Conservation (phyloP, 768 basidiomycete genomes). For the Lactifluus volemus region DNA sequence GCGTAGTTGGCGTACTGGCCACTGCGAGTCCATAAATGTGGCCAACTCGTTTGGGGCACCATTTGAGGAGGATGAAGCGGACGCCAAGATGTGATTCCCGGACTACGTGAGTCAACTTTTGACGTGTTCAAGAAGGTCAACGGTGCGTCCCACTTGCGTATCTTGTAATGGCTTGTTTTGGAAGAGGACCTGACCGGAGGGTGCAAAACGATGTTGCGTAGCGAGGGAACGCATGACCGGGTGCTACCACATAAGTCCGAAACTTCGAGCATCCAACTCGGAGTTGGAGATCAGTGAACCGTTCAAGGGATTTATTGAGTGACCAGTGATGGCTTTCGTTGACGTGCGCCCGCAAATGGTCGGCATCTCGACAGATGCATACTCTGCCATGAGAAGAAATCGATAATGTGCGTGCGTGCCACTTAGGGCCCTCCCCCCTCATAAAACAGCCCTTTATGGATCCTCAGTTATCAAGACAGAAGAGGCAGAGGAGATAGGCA, state of each 20-base stretch:
- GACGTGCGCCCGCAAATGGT: conserved; percentile 88
- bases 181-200: background rate
- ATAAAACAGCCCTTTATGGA: conserved; percentile 82
- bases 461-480: conserved; percentile 69
- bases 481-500: conserved; percentile 78
- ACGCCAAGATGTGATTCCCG: conserved; percentile 97
- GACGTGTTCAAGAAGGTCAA: conserved; percentile 99
- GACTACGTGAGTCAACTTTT: conserved; percentile 99
- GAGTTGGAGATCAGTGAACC: conserved; percentile 84
- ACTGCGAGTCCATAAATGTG: conserved; percentile 89
- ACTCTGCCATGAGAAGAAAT: conserved; percentile 98
- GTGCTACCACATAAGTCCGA: conserved; percentile 98
- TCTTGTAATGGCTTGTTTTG: background rate
- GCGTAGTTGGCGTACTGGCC: conserved; percentile 93
- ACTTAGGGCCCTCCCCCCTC: conserved; percentile 11
- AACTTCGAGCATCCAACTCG: conserved; percentile 60
- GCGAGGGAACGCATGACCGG: conserved; percentile 94
- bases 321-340: conserved; percentile 97
- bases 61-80: conserved; percentile 97
- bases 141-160: conserved; percentile 43
- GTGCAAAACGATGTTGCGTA: conserved; percentile 31
- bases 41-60: conserved; percentile 97
- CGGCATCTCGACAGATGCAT: conserved; percentile 95
- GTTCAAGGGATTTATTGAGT: conserved; percentile 82
- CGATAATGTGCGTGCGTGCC: conserved; percentile 72